These are phyloP conservation scores for Lachnellula cervina DNA, from an alignment of 2,329 filamentous ascomycete genomes.

Conservation along the genomic window DNA sequence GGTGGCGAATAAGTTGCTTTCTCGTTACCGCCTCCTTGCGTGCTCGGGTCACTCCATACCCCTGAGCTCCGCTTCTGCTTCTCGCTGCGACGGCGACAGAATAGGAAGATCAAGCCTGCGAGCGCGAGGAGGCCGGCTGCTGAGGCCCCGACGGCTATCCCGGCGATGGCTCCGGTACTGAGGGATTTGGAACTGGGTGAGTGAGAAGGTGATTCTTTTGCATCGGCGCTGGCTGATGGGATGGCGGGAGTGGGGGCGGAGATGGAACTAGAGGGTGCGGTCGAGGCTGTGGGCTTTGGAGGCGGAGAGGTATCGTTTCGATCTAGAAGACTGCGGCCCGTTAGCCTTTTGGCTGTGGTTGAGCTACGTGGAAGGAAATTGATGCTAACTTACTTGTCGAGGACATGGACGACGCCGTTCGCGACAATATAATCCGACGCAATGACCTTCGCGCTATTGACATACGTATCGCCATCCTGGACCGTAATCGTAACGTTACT, in stretches of 20 bases:
- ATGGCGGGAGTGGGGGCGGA: background rate
- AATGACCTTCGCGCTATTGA: constrained; percentile 49
- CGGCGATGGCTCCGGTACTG: background rate
- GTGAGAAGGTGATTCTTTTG: background rate
- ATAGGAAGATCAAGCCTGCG: background rate
- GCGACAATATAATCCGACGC: constrained; percentile 44
- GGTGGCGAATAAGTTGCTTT: background rate
- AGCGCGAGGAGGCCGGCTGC: background rate
- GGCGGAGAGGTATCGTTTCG: constrained; percentile 7
- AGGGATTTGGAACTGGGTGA: background rate
- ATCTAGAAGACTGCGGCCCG: constrained; percentile 8
- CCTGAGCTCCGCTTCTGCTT: background rate
- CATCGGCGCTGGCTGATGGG: background rate
- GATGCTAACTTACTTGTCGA: constrained; percentile 45
- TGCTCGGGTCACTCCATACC: background rate
- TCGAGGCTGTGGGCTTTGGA: background rate
- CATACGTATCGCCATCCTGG: constrained; percentile 38
- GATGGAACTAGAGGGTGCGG: background rate
- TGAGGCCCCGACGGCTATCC: background rate
- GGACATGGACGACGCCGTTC: constrained; percentile 54
- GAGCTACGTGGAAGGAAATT: background rate
- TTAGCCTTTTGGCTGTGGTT: background rate
- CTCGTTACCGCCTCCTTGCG: background rate
- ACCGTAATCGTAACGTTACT: constrained; percentile 42
- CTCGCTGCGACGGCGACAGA: background rate